Conservation (phyloP, 1,284 basidiomycete genomes). For the Leccinum pachyderme region DNA sequence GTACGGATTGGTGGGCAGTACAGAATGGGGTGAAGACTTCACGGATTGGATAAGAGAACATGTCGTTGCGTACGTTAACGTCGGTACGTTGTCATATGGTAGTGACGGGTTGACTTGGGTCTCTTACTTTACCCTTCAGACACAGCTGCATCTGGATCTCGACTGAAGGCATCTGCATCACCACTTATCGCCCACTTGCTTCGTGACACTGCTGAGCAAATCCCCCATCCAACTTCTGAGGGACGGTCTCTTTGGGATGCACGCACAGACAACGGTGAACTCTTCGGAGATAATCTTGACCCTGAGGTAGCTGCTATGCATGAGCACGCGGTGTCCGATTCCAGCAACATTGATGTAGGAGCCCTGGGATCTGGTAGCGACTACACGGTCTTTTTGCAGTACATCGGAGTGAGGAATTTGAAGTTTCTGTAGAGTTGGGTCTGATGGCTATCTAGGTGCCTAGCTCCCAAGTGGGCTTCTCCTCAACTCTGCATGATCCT, state of each 20-base stretch:
- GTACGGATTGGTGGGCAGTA: constrained; percentile 78
- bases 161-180: constrained; percentile 50
- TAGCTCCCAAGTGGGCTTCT: constrained; percentile 54
- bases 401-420: constrained; percentile 42
- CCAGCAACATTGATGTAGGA: constrained; percentile 34
- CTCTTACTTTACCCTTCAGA: constrained; percentile 40
- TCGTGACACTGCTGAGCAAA: constrained; percentile 52
- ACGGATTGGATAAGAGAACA: constrained; percentile 66
- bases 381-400: constrained; percentile 69
- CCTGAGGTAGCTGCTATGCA: constrained; percentile 30
- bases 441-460: constrained; percentile 42
- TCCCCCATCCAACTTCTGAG: constrained; percentile 51
- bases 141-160: constrained; percentile 59
- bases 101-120: neutral
- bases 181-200: constrained; percentile 73
- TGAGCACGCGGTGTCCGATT: constrained; percentile 19
- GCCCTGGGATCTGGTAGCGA: constrained; percentile 65
- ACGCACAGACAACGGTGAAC: constrained; percentile 40
- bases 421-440: neutral
- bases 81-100: constrained; percentile 43
- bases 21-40: constrained; percentile 83
- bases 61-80: constrained; percentile 78
- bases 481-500: constrained; percentile 48
- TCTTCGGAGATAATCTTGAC: constrained; percentile 36
- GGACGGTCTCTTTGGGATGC: constrained; percentile 53